phyloP scores from a whole-genome alignment of 2,329 filamentous ascomycete species.

The Cordyceps farinosa region DNA sequence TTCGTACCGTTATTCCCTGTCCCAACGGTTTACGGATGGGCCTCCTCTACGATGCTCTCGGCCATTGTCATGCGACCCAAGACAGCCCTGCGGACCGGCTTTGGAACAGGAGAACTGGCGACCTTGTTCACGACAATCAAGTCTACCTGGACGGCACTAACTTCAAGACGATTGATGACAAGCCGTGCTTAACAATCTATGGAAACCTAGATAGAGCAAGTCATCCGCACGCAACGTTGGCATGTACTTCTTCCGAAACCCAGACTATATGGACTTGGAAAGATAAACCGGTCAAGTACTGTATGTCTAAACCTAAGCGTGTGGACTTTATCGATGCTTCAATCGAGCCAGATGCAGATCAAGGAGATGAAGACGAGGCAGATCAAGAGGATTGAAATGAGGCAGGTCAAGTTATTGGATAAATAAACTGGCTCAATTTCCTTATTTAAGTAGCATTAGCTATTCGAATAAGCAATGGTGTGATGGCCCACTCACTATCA shows the following conservation, averaged over 20 bases:
- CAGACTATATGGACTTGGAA: too few species aligned
- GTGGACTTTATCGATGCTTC: too few species aligned
- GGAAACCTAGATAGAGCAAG: neutral
- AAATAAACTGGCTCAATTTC: too few species aligned
- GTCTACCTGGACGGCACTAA: neutral
- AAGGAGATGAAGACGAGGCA: too few species aligned
- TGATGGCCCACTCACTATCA: too few species aligned
- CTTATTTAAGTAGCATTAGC: too few species aligned
- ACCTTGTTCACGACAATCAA: neutral
- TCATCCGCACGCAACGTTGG: neutral
- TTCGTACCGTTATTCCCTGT: neutral
- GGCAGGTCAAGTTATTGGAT: too few species aligned
- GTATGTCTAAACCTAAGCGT: too few species aligned
- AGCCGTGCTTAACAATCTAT: neutral
- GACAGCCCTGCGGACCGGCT: neutral
- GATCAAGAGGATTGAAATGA: too few species aligned
- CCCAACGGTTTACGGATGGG: constrained; percentile 1
- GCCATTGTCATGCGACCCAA: neutral
- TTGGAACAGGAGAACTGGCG: neutral
- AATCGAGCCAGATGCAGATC: too few species aligned
- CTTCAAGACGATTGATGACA: neutral
- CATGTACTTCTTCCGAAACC: neutral
- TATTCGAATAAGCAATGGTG: too few species aligned
- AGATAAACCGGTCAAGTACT: too few species aligned
- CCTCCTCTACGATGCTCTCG: neutral